phyloP scores from a whole-genome alignment of 371 early-diverging fungal genomes.

The Mucor lusitanicus region DNA sequence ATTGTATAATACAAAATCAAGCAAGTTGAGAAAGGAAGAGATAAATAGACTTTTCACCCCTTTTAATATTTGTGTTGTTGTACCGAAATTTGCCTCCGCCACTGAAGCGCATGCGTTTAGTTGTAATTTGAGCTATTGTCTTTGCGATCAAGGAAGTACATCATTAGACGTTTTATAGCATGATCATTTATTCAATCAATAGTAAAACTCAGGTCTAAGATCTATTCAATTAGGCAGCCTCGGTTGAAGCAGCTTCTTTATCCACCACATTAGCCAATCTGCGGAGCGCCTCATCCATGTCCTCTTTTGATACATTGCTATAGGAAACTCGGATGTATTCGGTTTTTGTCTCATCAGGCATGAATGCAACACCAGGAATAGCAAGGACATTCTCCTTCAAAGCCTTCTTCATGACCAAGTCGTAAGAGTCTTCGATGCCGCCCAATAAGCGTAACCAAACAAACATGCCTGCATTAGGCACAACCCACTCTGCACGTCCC shows the following conservation, averaged over 20 bases:
- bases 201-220: neutral
- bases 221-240: neutral
- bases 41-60: neutral
- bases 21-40: neutral
- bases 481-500: conserved; percentile 68
- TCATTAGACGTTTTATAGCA: neutral
- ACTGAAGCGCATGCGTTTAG: neutral
- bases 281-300: conserved; percentile 66
- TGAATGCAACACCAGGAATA: conserved; percentile 65
- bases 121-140: too few relatives aligned
- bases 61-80: neutral
- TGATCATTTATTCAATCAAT: neutral
- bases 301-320: conserved; percentile 59
- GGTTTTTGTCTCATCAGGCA: conserved; percentile 23
- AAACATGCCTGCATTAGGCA: conserved; percentile 82
- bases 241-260: conserved; percentile 15
- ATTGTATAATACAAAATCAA: neutral
- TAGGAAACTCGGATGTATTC: conserved; percentile 63
- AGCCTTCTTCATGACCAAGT: conserved; percentile 67
- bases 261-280: conserved; percentile 51
- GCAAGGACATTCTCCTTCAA: conserved; percentile 70
- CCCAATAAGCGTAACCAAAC: conserved; percentile 74
- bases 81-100: neutral
- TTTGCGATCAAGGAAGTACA: neutral
- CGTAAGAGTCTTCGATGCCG: conserved; percentile 64